A percentile compares a stretch with the other conserved stretches of the same genome.
Conservation (phyloP, 768 basidiomycete species). For the Coprinopsis sp. region DNA sequence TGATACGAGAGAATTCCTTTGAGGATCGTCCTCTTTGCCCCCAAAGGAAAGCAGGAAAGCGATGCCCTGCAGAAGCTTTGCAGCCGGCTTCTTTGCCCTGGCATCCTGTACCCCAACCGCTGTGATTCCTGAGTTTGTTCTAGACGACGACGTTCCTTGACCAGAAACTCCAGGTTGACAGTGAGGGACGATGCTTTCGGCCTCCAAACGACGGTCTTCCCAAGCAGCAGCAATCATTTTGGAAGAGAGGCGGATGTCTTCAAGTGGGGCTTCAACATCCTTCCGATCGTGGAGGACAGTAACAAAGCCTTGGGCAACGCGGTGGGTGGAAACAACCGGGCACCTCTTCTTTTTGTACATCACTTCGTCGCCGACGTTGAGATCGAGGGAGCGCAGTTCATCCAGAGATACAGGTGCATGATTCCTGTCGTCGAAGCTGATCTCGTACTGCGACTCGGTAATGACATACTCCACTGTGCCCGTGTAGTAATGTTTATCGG, state of each 20-base stretch:
- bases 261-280: slow-evolving; percentile 27
- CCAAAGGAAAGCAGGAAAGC: too few species aligned
- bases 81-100: too few species aligned
- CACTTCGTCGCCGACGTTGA: slow-evolving; percentile 56
- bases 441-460: slow-evolving; percentile 30
- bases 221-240: slow-evolving; percentile 48
- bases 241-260: slow-evolving; percentile 45
- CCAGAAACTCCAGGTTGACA: slow-evolving; percentile 31
- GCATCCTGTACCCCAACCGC: too few species aligned
- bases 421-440: slow-evolving; percentile 68
- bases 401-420: slow-evolving; percentile 42
- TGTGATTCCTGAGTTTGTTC: too few species aligned
- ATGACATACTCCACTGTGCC: slow-evolving; percentile 45
- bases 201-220: slow-evolving; percentile 45
- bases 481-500: slow-evolving; percentile 55
- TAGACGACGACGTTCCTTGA: slow-evolving; percentile 51
- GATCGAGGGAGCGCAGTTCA: slow-evolving; percentile 48
- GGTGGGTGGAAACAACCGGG: slow-evolving; percentile 7
- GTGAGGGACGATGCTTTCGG: slow-evolving; percentile 39
- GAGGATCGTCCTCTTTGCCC: too few species aligned
- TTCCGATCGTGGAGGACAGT: slow-evolving; percentile 38
- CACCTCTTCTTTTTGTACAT: neutral
- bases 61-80: too few species aligned
- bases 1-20: too few species aligned
- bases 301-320: slow-evolving; percentile 24